These are phyloP conservation scores for Boeremia lycopersici DNA, from an alignment of 2,329 filamentous ascomycete species.

Conservation along the genomic window DNA sequence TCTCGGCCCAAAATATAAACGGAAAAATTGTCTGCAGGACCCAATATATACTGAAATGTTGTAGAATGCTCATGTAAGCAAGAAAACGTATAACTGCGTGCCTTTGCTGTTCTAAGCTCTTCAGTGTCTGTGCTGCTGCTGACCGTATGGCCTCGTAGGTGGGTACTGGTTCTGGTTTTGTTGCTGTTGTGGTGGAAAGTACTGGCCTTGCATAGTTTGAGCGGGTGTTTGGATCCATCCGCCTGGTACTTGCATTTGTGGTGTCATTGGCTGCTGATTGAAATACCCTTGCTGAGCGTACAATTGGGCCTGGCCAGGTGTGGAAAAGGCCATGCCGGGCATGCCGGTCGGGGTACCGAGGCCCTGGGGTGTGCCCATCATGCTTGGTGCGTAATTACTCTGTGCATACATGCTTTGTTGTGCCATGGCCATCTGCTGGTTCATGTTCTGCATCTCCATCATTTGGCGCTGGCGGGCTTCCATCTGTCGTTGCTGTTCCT, in stretches of 20 bases:
- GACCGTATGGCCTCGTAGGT: no score
- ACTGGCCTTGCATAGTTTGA: slow-evolving; percentile 34
- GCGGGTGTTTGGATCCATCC: slow-evolving; percentile 37
- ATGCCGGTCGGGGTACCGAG: slow-evolving; percentile 29
- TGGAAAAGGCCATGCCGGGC: slow-evolving; percentile 36
- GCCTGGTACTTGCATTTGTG: slow-evolving; percentile 34
- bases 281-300: slow-evolving; percentile 41
- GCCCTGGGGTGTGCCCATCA: slow-evolving; percentile 26
- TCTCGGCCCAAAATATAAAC: slow-evolving; percentile 2
- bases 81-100: neutral
- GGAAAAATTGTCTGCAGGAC: neutral
- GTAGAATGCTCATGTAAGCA: slow-evolving; percentile 4
- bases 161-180: slow-evolving; percentile 14
- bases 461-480: slow-evolving; percentile 34
- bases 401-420: slow-evolving; percentile 32
- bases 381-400: slow-evolving; percentile 30
- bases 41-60: slow-evolving; percentile 11
- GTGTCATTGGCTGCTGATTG: slow-evolving; percentile 34
- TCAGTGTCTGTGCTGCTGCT: slow-evolving; percentile 11
- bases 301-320: slow-evolving; percentile 35
- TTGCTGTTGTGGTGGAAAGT: slow-evolving; percentile 30
- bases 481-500: slow-evolving; percentile 34
- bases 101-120: slow-evolving; percentile 1
- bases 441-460: slow-evolving; percentile 35
- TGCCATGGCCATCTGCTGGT: slow-evolving; percentile 33